Base-by-base conservation (phyloP, 345 rosid species). In the Brassica incana region DNA sequence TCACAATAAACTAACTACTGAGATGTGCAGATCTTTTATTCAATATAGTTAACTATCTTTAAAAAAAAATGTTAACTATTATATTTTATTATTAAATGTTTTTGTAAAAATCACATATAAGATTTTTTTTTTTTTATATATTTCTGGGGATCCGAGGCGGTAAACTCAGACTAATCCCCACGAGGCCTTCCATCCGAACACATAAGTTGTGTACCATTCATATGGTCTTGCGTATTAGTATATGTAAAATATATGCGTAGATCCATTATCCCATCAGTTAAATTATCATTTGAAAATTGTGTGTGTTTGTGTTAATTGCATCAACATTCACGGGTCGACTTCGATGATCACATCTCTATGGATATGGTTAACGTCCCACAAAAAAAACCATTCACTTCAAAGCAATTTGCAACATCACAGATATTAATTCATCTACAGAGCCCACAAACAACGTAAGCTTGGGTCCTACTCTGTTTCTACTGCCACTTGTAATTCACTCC, bases 321-420 rank as follows among this genome's bases (percentile, higher is more conserved):
- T 69, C 56, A 69, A 62, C 35, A 69, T 38, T 69, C 74, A 69
- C 27, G 29, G 64, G 25, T 29, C 6, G 12, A 23, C 20, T 48
- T 70, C 65, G 25, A 77, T 77, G 6, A 77, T 61, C 50, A 70
- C 43, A 71, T 33, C 27, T 3, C 30, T 33, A 48, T 71, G 65
- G 71, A 77, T 77, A 64, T 64, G 65, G 76, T 71, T 71, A 70
- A n/a, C 23, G 63, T 69, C 20, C 65, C 68, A 43, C 73, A 79
- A 33, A 54, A 78, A 54, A 73, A 73, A 67, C 20, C 66, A 54
- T 67, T 38, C 61, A 38, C 81, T n/a, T 16, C 66, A 52, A 77
- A 66, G 27, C 73, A 67, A 59, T 79, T 73, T 60, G 65, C 78
- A 79, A 79, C 67, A 71, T 72, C 25, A 5, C 61, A 72, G 77